phyloP scores from a whole-genome alignment of 2,329 filamentous ascomycete genomes.

The Aspergillus viridinutans region DNA sequence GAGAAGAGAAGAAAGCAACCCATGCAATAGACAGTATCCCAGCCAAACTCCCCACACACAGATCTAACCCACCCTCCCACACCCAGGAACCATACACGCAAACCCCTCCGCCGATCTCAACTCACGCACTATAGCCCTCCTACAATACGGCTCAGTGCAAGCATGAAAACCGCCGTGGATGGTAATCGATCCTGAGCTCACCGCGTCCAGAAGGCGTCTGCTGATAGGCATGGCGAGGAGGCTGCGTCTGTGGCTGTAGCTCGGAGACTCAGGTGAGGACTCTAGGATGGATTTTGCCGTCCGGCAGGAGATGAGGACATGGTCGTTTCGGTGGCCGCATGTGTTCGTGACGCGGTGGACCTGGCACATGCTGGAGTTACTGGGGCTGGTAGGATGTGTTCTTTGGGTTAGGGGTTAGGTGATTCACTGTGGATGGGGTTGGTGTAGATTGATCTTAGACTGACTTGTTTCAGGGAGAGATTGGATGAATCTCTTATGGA shows the following conservation, averaged over 20 bases:
- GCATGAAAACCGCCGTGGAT: constrained; percentile 11
- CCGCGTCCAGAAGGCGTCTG: neutral
- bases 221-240: neutral
- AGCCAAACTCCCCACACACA: neutral
- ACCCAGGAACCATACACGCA: constrained; percentile 18
- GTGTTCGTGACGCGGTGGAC: constrained; percentile 19
- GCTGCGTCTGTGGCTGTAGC: neutral
- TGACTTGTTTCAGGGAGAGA: neutral
- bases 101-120: constrained; percentile 10
- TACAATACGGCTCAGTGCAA: constrained; percentile 15
- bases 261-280: neutral
- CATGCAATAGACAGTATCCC: neutral
- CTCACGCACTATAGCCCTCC: neutral
- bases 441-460: neutral
- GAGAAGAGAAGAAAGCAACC: constrained; percentile 1
- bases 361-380: constrained; percentile 13
- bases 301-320: constrained; percentile 16
- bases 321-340: constrained; percentile 22
- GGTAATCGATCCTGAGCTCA: neutral
- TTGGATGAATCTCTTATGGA: neutral
- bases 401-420: neutral
- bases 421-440: neutral
- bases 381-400: neutral
- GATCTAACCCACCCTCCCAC: constrained; percentile 9
- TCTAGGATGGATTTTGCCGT: constrained; percentile 7